Evolutionary conservation across 345 rosid species (phyloP).

Genomic region (Linum tenue): DNA sequence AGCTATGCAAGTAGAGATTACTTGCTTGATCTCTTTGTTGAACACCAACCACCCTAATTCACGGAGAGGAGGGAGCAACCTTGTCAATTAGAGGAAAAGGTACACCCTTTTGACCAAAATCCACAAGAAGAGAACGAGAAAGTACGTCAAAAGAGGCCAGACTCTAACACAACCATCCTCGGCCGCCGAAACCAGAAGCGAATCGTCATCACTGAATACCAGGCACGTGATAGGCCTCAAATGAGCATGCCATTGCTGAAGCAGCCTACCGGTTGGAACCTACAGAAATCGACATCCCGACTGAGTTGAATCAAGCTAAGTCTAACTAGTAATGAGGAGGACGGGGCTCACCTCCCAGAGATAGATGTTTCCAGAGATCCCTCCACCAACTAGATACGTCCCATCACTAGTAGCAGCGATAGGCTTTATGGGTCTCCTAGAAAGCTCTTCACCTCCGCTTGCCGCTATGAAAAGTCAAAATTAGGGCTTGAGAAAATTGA

Average conservation of each 20-base stretch:
- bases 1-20: slow-evolving; percentile 48
- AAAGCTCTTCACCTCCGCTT: slow-evolving; percentile 62
- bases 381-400: slow-evolving; percentile 72
- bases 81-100: background rate
- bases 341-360: slow-evolving; percentile 60
- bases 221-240: slow-evolving; percentile 60
- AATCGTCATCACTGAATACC: slow-evolving; percentile 65
- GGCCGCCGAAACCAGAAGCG: slow-evolving; percentile 69
- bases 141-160: slow-evolving; percentile 70
- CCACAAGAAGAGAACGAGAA: background rate
- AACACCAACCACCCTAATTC: slow-evolving; percentile 64
- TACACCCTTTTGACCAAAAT: background rate
- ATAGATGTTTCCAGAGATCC: slow-evolving; percentile 56
- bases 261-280: slow-evolving; percentile 71
- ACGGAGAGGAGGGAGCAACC: background rate
- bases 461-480: slow-evolving; percentile 38
- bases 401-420: slow-evolving; percentile 62
- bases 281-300: slow-evolving; percentile 13
- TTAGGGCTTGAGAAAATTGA: background rate
- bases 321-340: background rate
- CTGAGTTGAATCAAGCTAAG: background rate
- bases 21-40: slow-evolving; percentile 37
- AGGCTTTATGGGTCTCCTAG: slow-evolving; percentile 67
- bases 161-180: slow-evolving; percentile 72
- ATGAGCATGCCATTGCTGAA: slow-evolving; percentile 83